Conservation (phyloP, 805 yeast genomes). For the Saturnispora kantuleensis region DNA sequence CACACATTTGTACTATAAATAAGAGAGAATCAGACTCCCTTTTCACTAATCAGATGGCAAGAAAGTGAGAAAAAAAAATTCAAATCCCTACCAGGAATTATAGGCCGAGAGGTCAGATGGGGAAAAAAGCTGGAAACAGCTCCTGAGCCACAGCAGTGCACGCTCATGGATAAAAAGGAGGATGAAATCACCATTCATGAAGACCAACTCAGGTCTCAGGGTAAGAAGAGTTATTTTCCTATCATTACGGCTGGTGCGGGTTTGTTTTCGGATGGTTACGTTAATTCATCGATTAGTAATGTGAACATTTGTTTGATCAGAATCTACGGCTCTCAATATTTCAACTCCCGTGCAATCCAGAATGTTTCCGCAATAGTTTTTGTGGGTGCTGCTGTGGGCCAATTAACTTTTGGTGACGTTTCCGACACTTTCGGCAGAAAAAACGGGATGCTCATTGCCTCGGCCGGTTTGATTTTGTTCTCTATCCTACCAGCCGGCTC, state of each 20-base stretch:
- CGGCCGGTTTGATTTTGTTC: conserved; percentile 63
- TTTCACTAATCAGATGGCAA: too few relatives aligned
- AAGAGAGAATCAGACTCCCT: too few relatives aligned
- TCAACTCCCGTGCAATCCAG: conserved; percentile 57
- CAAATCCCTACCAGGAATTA: conserved; percentile 9
- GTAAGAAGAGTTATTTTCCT: conserved; percentile 39
- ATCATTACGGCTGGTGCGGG: conserved; percentile 86
- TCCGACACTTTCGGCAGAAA: conserved; percentile 78
- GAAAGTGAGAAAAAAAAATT: background rate
- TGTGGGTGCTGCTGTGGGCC: conserved; percentile 87
- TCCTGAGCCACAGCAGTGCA: conserved; percentile 15
- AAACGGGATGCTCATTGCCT: conserved; percentile 72
- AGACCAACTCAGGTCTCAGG: conserved; percentile 18
- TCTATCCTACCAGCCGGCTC: conserved; percentile 74
- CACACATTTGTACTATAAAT: too few relatives aligned
- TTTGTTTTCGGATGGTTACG: conserved; percentile 86
- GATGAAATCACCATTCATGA: conserved; percentile 17
- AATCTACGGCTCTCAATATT: conserved; percentile 57
- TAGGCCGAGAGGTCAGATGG: conserved; percentile 21
- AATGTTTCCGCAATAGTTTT: conserved; percentile 84
- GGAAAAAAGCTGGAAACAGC: conserved; percentile 14
- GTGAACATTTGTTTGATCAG: conserved; percentile 59
- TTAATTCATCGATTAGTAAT: conserved; percentile 74
- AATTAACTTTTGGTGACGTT: conserved; percentile 66
- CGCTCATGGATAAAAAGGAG: conserved; percentile 15